Percentiles rank a stretch among this genome's conserved stretches.
These are phyloP conservation scores for Pyrenula massariospora DNA, from an alignment of 495 filamentous ascomycete genomes.

Conservation along the genomic window DNA sequence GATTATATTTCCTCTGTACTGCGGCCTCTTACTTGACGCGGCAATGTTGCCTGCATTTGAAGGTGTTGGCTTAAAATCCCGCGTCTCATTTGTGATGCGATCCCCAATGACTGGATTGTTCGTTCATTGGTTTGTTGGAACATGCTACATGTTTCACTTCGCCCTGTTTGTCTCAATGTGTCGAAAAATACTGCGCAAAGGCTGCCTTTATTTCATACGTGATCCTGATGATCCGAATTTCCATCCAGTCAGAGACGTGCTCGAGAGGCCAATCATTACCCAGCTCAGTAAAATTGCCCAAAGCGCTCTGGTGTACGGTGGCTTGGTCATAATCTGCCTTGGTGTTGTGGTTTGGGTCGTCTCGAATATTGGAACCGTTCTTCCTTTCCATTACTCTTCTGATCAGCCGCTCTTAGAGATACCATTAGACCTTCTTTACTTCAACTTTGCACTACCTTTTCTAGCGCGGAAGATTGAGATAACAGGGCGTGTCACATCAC, in stretches of 20 bases:
- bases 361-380: slow-evolving; percentile 48
- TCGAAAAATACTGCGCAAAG: slow-evolving; percentile 87
- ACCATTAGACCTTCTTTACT: slow-evolving; percentile 86
- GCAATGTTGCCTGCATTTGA: slow-evolving; percentile 85
- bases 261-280: slow-evolving; percentile 84
- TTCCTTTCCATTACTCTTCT: slow-evolving; percentile 87
- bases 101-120: slow-evolving; percentile 83
- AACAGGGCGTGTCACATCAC: slow-evolving; percentile 63
- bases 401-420: slow-evolving; percentile 88
- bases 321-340: slow-evolving; percentile 81
- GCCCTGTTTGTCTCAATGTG: slow-evolving; percentile 98
- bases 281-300: slow-evolving; percentile 95
- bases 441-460: slow-evolving; percentile 88
- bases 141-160: slow-evolving; percentile 99
- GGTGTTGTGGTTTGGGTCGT: slow-evolving; percentile 96
- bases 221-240: slow-evolving; percentile 98
- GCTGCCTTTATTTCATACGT: slow-evolving; percentile 95
- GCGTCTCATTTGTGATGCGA: slow-evolving; percentile 60
- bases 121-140: slow-evolving; percentile 97
- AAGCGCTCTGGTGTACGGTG: slow-evolving; percentile 90
- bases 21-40: slow-evolving; percentile 78
- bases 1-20: slow-evolving; percentile 94
- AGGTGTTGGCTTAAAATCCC: slow-evolving; percentile 58
- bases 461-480: slow-evolving; percentile 74
- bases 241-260: slow-evolving; percentile 91